These are phyloP conservation scores for Phytophthora megakarya DNA, from an alignment of 352 stramenopile species.

Conservation along the genomic window DNA sequence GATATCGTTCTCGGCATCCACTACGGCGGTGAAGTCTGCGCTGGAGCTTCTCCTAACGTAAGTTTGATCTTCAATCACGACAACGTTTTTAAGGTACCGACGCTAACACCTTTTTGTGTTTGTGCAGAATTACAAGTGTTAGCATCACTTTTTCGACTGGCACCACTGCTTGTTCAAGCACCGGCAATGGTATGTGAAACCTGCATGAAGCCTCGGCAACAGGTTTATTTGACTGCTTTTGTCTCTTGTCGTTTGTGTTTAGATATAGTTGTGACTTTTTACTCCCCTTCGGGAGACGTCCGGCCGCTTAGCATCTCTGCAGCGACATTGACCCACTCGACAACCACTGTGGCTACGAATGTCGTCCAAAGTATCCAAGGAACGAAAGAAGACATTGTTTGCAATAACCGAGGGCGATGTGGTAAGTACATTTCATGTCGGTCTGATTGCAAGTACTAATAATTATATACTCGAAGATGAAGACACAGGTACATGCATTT, in stretches of 20 bases:
- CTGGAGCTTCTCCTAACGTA: conserved; percentile 68
- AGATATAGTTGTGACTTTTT: conserved; percentile 62
- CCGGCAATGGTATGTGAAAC: conserved; percentile 43
- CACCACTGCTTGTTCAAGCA: conserved; percentile 42
- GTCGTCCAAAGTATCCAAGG: conserved; percentile 37
- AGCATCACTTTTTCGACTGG: conserved; percentile 47
- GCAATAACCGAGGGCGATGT: conserved; percentile 78
- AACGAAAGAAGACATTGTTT: conserved; percentile 74
- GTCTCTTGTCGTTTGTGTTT: neutral
- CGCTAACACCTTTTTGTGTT: conserved; percentile 4
- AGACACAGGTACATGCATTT: conserved; percentile 66
- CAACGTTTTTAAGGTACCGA: neutral
- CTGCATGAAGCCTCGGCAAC: neutral
- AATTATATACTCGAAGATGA: conserved; percentile 45
- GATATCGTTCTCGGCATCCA: conserved; percentile 40
- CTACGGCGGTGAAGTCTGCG: conserved; percentile 35
- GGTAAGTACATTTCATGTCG: too few relatives aligned
- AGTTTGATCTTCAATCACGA: conserved; percentile 13
- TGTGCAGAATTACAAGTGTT: conserved; percentile 59
- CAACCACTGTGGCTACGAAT: conserved; percentile 33
- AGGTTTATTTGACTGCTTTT: neutral
- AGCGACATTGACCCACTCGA: conserved; percentile 42
- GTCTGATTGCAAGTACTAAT: neutral
- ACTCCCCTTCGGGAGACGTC: conserved; percentile 65
- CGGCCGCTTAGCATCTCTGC: conserved; percentile 50